A percentile compares a stretch with the other conserved stretches of the same genome.
phyloP scores from a whole-genome alignment of 176 grass and related monocot species.

The Tuctoria greenei region DNA sequence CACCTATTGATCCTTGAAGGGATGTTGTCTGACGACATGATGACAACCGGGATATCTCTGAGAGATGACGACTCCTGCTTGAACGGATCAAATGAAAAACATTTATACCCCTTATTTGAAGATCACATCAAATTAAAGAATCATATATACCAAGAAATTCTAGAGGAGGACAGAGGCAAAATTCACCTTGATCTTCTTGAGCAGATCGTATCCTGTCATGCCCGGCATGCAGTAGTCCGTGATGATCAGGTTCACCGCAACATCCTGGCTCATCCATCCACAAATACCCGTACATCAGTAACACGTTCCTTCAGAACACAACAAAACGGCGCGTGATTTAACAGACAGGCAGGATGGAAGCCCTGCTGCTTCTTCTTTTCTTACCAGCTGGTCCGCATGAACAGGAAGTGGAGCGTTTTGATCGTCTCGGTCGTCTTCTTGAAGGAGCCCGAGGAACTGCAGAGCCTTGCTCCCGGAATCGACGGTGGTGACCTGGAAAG shows the following conservation, averaged over 20 bases:
- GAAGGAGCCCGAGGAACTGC: constrained; percentile 59
- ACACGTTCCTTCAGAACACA: constrained; percentile 12
- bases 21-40: constrained; percentile 68
- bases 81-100: constrained; percentile 13
- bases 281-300: neutral
- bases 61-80: constrained; percentile 54
- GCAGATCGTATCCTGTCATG: constrained; percentile 86
- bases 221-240: constrained; percentile 97
- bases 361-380: neutral
- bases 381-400: constrained; percentile 62
- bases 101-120: too few relatives aligned
- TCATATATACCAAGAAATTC: neutral
- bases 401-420: constrained; percentile 31
- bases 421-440: too few relatives aligned
- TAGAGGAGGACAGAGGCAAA: neutral
- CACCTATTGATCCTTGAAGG: constrained; percentile 76
- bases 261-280: constrained; percentile 49
- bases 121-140: too few relatives aligned
- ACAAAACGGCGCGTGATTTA: too few relatives aligned
- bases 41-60: constrained; percentile 61
- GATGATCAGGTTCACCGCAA: constrained; percentile 87
- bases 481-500: constrained; percentile 82
- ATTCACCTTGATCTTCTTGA: constrained; percentile 68
- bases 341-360: neutral
- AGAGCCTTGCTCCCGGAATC: constrained; percentile 88